These are phyloP conservation scores for Saraca asoca DNA, from an alignment of 331 rosid genomes.

Conservation along the genomic window DNA sequence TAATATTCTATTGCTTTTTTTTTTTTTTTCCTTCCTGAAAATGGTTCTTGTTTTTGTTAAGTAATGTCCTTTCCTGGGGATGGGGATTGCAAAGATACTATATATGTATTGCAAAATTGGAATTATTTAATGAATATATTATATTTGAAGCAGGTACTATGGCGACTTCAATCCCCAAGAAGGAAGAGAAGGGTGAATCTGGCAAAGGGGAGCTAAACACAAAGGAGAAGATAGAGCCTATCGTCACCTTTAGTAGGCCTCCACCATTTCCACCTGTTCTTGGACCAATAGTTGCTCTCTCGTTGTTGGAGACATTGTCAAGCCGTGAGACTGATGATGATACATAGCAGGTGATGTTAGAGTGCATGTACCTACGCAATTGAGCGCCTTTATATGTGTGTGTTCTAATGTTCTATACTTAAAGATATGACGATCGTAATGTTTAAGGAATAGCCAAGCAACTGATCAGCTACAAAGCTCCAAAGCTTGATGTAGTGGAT, in stretches of 20 bases:
- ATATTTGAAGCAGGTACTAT: slow-evolving; percentile 43
- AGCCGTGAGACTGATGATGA: slow-evolving; percentile 41
- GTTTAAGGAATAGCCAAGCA: slow-evolving; percentile 35
- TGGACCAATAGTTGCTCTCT: slow-evolving; percentile 58
- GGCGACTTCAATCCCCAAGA: slow-evolving; percentile 45
- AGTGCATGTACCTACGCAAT: not conserved
- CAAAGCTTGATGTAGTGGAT: slow-evolving; percentile 57
- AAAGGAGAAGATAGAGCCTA: slow-evolving; percentile 56
- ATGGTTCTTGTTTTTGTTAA: too few relatives aligned
- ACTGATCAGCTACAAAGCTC: slow-evolving; percentile 31
- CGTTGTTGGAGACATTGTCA: slow-evolving; percentile 52
- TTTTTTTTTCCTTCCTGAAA: not conserved
- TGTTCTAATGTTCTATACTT: slow-evolving; percentile 29
- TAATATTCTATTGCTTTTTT: not conserved
- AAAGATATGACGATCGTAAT: slow-evolving; percentile 39
- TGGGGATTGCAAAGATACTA: slow-evolving; percentile 1
- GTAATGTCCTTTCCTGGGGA: not conserved
- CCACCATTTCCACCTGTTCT: slow-evolving; percentile 68
- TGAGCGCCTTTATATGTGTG: not conserved
- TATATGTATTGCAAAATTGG: not conserved
- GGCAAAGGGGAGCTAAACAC: slow-evolving; percentile 39
- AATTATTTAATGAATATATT: not conserved
- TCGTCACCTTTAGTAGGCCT: slow-evolving; percentile 57
- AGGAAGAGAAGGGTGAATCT: slow-evolving; percentile 39
- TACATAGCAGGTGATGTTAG: slow-evolving; percentile 35